Evolutionary conservation across 257 asterid species (phyloP), one percentile per base, ranked within the genome.

Genomic region (Solanum chmielewskii): DNA sequence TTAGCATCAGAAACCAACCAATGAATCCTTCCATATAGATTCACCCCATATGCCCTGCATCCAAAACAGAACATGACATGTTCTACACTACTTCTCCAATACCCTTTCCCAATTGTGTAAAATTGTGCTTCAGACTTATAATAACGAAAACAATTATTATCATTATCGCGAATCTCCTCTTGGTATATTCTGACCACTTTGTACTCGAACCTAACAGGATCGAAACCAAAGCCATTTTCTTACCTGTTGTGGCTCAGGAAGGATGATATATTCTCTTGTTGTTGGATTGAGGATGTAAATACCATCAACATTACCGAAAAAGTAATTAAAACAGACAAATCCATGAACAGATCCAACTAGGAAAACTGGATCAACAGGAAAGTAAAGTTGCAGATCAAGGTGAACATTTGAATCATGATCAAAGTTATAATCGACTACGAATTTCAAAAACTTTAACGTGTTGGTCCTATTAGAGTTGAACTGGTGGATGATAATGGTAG

Each of bases 121-220:
- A 94, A 93, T 13, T 88, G 89, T 21, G 89, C 88, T 69, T 90
- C 91, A 5, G 93, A 92, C 52, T 84, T 88, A 66, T 82, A 78
- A 44, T 70, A 23, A 89, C 78, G n/a, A 35, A 35, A 35, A 35
- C 39, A 7, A 35, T 35, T 35, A 89, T 87, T 31, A 14, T 87
- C 42, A 47, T 85, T 86, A 14, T 85, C 52, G 2, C 15, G 86
- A 73, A 76, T 85, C 1, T 91, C 82, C 62, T 92, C 90, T 3
- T 92, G 95, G 60, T 75, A 88, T 39, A 93, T 92, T 68, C 94
- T 84, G n/a, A 92, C 93, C 15, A 93, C 92, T 70, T 93, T 92
- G 88, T 45, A 45, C 52, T 12, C 52, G 1, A 45, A 12, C 52
- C 6, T 90, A 42, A 15, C 49, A 25, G 27, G 21, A 12, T 88